Evolutionary conservation across 2,329 filamentous ascomycete species (phyloP).

Genomic region (Beauveria sp.): DNA sequence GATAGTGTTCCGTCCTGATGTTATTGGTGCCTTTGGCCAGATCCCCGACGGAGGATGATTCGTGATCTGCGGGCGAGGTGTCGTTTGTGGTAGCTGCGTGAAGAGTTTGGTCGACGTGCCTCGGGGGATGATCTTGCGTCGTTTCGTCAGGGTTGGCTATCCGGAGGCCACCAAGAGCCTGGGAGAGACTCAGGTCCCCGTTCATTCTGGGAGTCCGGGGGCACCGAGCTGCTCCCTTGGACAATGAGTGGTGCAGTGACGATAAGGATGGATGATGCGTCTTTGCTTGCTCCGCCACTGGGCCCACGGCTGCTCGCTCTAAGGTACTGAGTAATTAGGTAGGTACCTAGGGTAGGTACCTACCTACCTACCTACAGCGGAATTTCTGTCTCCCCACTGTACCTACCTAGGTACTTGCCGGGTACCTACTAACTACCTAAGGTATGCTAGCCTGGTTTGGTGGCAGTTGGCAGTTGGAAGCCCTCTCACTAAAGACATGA

Average conservation of each 20-base stretch:
- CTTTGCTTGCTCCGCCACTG: conserved; percentile 6
- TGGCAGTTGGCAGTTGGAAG: too few relatives aligned
- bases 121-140: conserved; percentile 23
- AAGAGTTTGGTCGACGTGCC: conserved; percentile 14
- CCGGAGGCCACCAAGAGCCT: conserved; percentile 85
- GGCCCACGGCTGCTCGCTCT: neutral
- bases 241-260: conserved; percentile 12
- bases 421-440: too few relatives aligned
- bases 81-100: neutral
- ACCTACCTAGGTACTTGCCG: neutral
- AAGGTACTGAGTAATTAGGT: too few relatives aligned
- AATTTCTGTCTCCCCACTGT: too few relatives aligned
- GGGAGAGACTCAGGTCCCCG: conserved; percentile 85
- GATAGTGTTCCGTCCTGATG: neutral
- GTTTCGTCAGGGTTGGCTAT: conserved; percentile 93
- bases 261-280: conserved; percentile 7
- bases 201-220: conserved; percentile 55
- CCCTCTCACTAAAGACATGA: too few relatives aligned
- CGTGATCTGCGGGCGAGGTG: neutral
- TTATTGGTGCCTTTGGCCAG: neutral
- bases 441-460: neutral
- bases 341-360: too few relatives aligned
- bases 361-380: too few relatives aligned
- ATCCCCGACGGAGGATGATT: neutral
- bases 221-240: conserved; percentile 11